These are phyloP conservation scores for Thymus quinquecostatus DNA, from an alignment of 257 asterid species.

Conservation along the genomic window DNA sequence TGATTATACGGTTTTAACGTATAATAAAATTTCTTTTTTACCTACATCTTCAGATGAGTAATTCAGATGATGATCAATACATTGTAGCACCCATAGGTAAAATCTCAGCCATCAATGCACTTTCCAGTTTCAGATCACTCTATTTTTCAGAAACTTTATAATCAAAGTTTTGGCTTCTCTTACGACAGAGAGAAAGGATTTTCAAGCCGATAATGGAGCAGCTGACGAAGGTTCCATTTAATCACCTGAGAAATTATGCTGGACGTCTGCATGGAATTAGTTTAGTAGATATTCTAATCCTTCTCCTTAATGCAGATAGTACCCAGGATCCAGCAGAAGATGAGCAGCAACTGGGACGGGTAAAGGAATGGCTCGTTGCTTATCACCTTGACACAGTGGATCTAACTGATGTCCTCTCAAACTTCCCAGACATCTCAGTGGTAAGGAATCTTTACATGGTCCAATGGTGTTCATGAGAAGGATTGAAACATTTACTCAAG, in stretches of 20 bases:
- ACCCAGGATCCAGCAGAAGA: constrained; percentile 89
- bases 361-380: constrained; percentile 80
- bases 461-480: constrained; percentile 9
- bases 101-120: constrained; percentile 1
- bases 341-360: constrained; percentile 64
- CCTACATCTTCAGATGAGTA: constrained; percentile 56
- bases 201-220: constrained; percentile 46
- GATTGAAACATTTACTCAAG: neutral
- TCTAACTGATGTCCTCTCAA: constrained; percentile 69
- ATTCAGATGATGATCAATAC: constrained; percentile 75
- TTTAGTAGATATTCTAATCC: constrained; percentile 29
- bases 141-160: constrained; percentile 11
- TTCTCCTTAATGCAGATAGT: constrained; percentile 52
- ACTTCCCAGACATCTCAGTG: constrained; percentile 82
- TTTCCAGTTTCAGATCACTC: constrained; percentile 22
- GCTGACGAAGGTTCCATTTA: constrained; percentile 57
- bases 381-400: constrained; percentile 71
- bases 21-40: constrained; percentile 23
- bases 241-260: constrained; percentile 17
- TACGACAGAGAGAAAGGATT: constrained; percentile 52
- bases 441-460: constrained; percentile 45
- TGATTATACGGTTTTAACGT: constrained; percentile 20
- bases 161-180: constrained; percentile 24
- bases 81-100: constrained; percentile 76
- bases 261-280: constrained; percentile 23